A percentile compares a stretch with the other conserved stretches of the same genome.
These are phyloP conservation scores for Coemansia sp. DNA, from an alignment of 371 early-diverging fungal species.

Conservation along the genomic window DNA sequence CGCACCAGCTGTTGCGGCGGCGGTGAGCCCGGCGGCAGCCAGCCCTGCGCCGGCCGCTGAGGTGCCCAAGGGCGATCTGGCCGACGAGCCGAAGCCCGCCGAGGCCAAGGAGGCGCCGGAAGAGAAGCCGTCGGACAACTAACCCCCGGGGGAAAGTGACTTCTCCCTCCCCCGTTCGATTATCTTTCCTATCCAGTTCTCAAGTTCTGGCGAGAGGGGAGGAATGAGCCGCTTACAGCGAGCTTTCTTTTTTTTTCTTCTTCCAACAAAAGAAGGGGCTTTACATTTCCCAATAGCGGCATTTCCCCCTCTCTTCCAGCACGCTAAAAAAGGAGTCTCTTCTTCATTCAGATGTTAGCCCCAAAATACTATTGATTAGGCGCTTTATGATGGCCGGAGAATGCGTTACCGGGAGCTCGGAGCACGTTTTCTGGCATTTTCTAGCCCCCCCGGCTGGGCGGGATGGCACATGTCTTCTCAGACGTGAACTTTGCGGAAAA, in stretches of 20 bases:
- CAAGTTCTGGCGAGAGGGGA: no score
- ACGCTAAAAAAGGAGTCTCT: not conserved
- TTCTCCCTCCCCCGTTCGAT: not conserved
- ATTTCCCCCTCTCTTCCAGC: no score
- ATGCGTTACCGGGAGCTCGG: not conserved
- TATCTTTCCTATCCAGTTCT: no score
- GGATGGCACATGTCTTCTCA: no score
- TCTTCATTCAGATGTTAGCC: not conserved
- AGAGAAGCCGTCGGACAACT: not conserved
- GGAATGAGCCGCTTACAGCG: not conserved
- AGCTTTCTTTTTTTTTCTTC: not conserved
- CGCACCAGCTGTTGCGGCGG: not conserved
- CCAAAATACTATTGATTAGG: no score
- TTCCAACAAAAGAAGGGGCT: not conserved
- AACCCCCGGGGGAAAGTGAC: slow-evolving; percentile 1
- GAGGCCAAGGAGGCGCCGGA: slow-evolving; percentile 7
- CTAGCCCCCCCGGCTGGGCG: not conserved
- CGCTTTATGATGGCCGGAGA: not conserved
- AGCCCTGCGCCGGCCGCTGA: not conserved
- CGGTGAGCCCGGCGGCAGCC: not conserved
- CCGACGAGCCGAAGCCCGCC: slow-evolving; percentile 15
- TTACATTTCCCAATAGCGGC: no score
- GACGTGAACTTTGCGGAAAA: not conserved
- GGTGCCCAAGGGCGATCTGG: slow-evolving; percentile 13
- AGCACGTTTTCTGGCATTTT: not conserved